A percentile compares a stretch with the other conserved stretches of the same genome.
Evolutionary conservation across 192 early-diverging fungal genomes (phyloP).

Genomic region (Entomortierella beljakovae): DNA sequence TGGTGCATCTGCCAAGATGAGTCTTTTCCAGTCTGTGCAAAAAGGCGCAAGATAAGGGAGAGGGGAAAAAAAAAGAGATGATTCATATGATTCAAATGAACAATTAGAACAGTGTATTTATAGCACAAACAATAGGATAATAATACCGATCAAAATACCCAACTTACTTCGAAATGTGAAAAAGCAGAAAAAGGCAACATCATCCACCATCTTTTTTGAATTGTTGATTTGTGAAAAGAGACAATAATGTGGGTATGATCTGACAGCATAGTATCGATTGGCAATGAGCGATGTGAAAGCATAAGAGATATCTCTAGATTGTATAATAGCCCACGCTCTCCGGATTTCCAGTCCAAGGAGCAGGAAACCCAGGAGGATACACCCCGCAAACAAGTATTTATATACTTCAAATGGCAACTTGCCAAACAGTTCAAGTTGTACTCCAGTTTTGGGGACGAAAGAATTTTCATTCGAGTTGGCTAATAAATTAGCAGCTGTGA

Average conservation of each 20-base stretch:
- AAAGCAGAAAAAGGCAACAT: constrained; percentile 84
- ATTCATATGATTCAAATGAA: no score
- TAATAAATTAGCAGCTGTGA: constrained; percentile 76
- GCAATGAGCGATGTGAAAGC: constrained; percentile 80
- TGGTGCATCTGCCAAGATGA: constrained; percentile 86
- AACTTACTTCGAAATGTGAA: constrained; percentile 80
- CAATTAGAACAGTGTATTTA: no score
- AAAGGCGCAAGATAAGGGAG: background rate
- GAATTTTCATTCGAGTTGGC: constrained; percentile 48
- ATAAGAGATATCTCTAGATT: constrained; percentile 79
- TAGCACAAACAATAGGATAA: no score
- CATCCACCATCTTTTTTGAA: constrained; percentile 70
- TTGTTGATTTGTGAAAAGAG: constrained; percentile 79
- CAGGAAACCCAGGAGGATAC: constrained; percentile 76
- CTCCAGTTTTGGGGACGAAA: constrained; percentile 12
- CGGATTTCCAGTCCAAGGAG: constrained; percentile 76
- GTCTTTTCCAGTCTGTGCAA: constrained; percentile 79
- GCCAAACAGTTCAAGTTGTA: constrained; percentile 23
- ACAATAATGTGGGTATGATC: constrained; percentile 84
- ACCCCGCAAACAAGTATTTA: constrained; percentile 69
- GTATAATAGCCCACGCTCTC: constrained; percentile 72
- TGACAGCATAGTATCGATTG: constrained; percentile 77
- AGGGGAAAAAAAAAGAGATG: constrained; percentile 1
- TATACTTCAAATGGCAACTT: constrained; percentile 55
- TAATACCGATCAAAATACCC: no score